Evolutionary conservation across 495 filamentous ascomycete genomes (phyloP).

Genomic region (Trichocladium uniseriatum): DNA sequence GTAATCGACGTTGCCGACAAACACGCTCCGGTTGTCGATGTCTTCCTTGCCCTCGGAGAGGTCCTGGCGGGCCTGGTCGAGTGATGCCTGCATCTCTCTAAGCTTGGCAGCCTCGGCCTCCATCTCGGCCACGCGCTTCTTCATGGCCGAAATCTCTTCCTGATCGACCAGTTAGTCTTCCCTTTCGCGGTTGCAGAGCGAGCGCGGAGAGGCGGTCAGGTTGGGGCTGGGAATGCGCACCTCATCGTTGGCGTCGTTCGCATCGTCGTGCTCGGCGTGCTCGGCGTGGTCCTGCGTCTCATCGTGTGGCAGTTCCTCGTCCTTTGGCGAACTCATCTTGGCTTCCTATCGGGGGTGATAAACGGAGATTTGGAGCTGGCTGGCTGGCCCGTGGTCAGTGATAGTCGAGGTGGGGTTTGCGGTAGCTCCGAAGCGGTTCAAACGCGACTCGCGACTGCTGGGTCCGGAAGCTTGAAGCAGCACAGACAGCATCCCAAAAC

Average conservation of each 20-base stretch:
- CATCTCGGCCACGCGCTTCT: constrained; percentile 96
- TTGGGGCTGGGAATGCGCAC: constrained; percentile 15
- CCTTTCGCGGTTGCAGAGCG: constrained; percentile 6
- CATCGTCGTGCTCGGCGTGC: constrained; percentile 31
- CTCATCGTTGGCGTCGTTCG: constrained; percentile 39
- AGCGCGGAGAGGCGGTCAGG: neutral
- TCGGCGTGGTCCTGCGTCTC: constrained; percentile 15
- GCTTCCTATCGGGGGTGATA: neutral
- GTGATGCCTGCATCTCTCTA: constrained; percentile 85
- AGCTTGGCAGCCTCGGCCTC: constrained; percentile 95
- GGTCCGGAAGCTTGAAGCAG: neutral
- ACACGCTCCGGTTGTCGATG: constrained; percentile 89
- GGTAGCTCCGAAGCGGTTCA: neutral
- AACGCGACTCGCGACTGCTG: constrained; percentile 1
- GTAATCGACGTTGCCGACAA: constrained; percentile 99
- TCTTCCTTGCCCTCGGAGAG: constrained; percentile 91
- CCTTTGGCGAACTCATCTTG: constrained; percentile 21
- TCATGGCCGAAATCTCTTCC: constrained; percentile 96
- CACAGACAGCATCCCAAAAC: neutral
- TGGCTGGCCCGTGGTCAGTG: neutral
- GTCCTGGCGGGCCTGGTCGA: constrained; percentile 76
- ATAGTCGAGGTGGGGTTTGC: constrained; percentile 3
- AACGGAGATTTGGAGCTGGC: constrained; percentile 11
- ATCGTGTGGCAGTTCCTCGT: constrained; percentile 23
- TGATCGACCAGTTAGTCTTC: constrained; percentile 17